These are phyloP conservation scores for Rhizopus microsporus DNA, from an alignment of 371 early-diverging fungal species.

Conservation along the genomic window DNA sequence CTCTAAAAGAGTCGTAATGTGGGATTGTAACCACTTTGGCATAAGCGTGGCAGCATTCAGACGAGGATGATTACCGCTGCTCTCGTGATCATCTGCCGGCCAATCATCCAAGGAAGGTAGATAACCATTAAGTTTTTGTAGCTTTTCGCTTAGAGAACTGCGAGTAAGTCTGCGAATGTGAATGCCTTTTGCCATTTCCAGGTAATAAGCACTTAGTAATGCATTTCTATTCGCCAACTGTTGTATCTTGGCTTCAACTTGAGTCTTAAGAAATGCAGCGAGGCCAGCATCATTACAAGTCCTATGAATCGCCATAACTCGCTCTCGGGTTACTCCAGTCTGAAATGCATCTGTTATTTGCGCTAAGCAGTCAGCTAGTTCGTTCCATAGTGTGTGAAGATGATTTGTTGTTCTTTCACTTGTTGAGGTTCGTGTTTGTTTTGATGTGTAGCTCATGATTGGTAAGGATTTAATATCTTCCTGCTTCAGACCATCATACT, in stretches of 20 bases:
- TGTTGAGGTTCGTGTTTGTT: constrained; percentile 7
- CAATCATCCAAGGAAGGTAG: constrained; percentile 3
- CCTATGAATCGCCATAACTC: constrained; percentile 18
- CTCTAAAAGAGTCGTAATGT: constrained; percentile 31
- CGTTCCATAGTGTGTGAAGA: constrained; percentile 19
- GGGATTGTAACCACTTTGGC: constrained; percentile 29
- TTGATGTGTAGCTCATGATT: constrained; percentile 13
- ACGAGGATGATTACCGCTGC: not conserved
- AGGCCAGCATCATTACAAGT: constrained; percentile 21
- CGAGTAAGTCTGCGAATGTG: constrained; percentile 59
- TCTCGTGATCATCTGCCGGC: not conserved
- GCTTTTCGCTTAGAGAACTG: constrained; percentile 27
- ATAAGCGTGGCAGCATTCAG: not conserved
- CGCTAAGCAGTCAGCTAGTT: constrained; percentile 19
- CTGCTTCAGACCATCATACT: not conserved
- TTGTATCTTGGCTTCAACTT: constrained; percentile 10
- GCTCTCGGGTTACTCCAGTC: constrained; percentile 18
- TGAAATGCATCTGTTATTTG: constrained; percentile 24
- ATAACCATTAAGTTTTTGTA: not conserved
- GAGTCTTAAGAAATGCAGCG: constrained; percentile 29
- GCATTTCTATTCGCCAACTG: constrained; percentile 22
- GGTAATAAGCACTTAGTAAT: constrained; percentile 30
- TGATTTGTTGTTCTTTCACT: constrained; percentile 5
- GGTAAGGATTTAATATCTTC: constrained; percentile 12
- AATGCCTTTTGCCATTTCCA: constrained; percentile 55